Percentiles rank a stretch among this genome's conserved stretches.
phyloP scores from a whole-genome alignment of 2,329 filamentous ascomycete species.

The Gnomoniopsis sp. region DNA sequence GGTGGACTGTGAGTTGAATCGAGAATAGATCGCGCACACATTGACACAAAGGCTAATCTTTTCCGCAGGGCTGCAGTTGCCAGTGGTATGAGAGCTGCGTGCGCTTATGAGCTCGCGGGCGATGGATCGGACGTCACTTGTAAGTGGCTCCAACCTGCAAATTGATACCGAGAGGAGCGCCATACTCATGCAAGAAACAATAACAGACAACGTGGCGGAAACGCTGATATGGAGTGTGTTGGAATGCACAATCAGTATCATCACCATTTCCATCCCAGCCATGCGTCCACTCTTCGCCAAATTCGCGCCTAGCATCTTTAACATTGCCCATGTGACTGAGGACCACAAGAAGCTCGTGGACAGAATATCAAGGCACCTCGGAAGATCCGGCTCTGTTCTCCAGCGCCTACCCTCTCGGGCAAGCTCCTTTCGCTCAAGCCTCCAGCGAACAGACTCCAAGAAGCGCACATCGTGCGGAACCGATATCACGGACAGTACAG shows the following conservation, averaged over 20 bases:
- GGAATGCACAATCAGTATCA: slow-evolving; percentile 13
- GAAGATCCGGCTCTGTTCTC: neutral
- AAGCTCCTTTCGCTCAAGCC: neutral
- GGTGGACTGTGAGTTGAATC: slow-evolving; percentile 8
- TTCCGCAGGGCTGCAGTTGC: slow-evolving; percentile 6
- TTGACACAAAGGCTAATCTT: neutral
- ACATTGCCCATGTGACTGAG: slow-evolving; percentile 17
- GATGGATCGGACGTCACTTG: slow-evolving; percentile 8
- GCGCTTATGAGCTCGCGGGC: neutral
- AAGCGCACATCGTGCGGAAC: neutral
- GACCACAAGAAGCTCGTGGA: slow-evolving; percentile 6
- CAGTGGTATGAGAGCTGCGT: neutral
- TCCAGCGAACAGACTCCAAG: neutral
- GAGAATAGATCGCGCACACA: neutral
- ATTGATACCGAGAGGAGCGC: neutral
- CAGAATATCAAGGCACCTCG: neutral
- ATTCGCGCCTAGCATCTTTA: slow-evolving; percentile 3
- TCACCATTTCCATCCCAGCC: slow-evolving; percentile 7
- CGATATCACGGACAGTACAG: neutral
- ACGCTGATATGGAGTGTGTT: slow-evolving; percentile 10
- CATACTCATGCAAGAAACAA: neutral
- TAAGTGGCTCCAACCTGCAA: neutral
- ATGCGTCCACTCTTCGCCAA: slow-evolving; percentile 13
- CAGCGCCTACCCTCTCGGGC: neutral
- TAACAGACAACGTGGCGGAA: slow-evolving; percentile 14